Base-by-base conservation (phyloP, 2,329 filamentous ascomycete genomes). In the Coniella vitis region DNA sequence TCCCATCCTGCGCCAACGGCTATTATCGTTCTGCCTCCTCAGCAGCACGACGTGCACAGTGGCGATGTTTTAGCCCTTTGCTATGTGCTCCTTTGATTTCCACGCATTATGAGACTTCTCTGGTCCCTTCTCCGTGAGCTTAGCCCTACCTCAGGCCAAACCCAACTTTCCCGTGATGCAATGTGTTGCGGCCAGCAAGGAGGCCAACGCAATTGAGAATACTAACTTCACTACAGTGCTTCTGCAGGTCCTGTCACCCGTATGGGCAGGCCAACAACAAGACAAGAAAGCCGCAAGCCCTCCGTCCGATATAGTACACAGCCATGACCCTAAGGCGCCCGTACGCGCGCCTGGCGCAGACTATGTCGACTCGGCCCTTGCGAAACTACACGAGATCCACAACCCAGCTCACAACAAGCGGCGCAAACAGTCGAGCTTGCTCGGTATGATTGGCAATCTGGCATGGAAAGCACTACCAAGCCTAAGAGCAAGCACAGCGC, bases 341-440 rank as follows among this genome's bases (percentile, higher is more conserved):
- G 40, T 56, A 50, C 43, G 47, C 43, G 43, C 46, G 29, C 9
- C 53, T 76, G 77, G 75, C 36, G 71, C 71, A 57, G 74, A 79
- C 43, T 65, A 77, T 14, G 75, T 80, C 48, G 72, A 76, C 39
- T 67, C 70, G 22, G 78, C 78, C 4, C 62, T 75, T 48, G 60
- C 62, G 37, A 74, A 78, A 54, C 66, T 81, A 35, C 65, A 64
- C 36, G 76, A 75, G 58, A 65, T 77, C 14, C 70, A 75, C 22
- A 64, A 65, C n/a, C 51, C 51, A 10, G 66, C 70, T 12, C 60
- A 65, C 4, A 68, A 72, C 52, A 64, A 68, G 51, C 69, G 70
- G 51, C 64, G 66, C 32, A 72, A 71, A 49, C 65, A 69, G 36
- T 61, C 66, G 10, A 69, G 69, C 45, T 48, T 77, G 45, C 60